Conservation (phyloP, 2,329 filamentous ascomycete species). For the Alternaria brassicicola region DNA sequence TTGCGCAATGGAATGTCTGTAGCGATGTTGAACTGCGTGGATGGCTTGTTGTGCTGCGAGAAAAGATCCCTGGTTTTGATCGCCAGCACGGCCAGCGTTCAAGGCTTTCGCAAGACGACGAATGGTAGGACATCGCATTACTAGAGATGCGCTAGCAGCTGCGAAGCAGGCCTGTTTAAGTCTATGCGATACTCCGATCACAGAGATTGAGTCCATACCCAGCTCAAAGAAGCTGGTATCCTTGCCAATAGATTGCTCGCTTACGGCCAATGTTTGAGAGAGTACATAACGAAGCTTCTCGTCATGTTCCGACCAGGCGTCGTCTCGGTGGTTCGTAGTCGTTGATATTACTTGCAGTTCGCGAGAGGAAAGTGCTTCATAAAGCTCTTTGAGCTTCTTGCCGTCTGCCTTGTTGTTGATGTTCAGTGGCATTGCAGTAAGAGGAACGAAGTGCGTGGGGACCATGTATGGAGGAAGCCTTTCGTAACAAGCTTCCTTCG, state of each 20-base stretch:
- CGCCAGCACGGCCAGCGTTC: slow-evolving; percentile 2
- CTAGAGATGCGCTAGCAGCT: slow-evolving; percentile 65
- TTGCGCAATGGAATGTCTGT: slow-evolving; percentile 60
- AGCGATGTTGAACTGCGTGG: slow-evolving; percentile 67
- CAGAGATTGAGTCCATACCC: slow-evolving; percentile 86
- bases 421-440: slow-evolving; percentile 77
- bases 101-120: slow-evolving; percentile 49
- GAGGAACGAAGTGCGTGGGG: slow-evolving; percentile 77
- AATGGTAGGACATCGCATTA: slow-evolving; percentile 65
- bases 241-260: slow-evolving; percentile 54
- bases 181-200: slow-evolving; percentile 69
- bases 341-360: slow-evolving; percentile 63
- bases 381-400: slow-evolving; percentile 71
- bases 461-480: slow-evolving; percentile 87
- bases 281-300: slow-evolving; percentile 63
- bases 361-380: slow-evolving; percentile 64
- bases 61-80: slow-evolving; percentile 33
- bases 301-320: slow-evolving; percentile 43
- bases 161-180: slow-evolving; percentile 69
- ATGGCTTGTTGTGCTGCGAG: slow-evolving; percentile 65
- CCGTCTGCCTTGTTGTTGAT: slow-evolving; percentile 88
- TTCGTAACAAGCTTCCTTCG: slow-evolving; percentile 65
- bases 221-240: slow-evolving; percentile 80
- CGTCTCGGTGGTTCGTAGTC: slow-evolving; percentile 20
- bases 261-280: slow-evolving; percentile 58